These are phyloP conservation scores for Scolecobasidium constrictum DNA, from an alignment of 2,329 filamentous ascomycete genomes.

Conservation along the genomic window DNA sequence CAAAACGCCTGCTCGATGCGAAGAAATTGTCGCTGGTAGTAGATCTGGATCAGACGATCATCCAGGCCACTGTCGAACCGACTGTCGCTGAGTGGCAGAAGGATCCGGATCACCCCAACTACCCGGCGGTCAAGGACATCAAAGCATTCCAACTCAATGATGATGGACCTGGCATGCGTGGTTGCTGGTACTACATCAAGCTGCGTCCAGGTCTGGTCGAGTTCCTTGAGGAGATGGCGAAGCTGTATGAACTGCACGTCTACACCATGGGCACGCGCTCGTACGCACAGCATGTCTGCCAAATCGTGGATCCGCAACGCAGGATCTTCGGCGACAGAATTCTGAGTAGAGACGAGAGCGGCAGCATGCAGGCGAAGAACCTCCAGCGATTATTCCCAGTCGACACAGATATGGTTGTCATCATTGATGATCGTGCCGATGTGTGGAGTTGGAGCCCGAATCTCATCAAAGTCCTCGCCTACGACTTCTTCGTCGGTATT, in stretches of 20 bases:
- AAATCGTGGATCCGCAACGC: constrained; percentile 81
- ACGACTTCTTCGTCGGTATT: constrained; percentile 96
- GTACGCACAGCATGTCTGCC: constrained; percentile 87
- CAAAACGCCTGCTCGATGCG: constrained; percentile 66
- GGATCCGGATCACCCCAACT: constrained; percentile 80
- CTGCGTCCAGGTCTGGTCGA: constrained; percentile 75
- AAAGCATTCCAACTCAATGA: constrained; percentile 80
- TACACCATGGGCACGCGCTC: constrained; percentile 98
- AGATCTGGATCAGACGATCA: constrained; percentile 96
- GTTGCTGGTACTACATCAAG: constrained; percentile 98
- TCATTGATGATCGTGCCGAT: constrained; percentile 93
- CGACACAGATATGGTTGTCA: constrained; percentile 97
- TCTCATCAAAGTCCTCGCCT: constrained; percentile 86
- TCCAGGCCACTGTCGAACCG: constrained; percentile 93
- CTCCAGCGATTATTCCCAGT: constrained; percentile 87
- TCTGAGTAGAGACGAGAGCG: constrained; percentile 93
- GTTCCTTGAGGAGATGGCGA: constrained; percentile 68
- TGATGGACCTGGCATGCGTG: constrained; percentile 62
- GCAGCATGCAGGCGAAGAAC: constrained; percentile 82
- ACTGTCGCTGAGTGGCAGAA: constrained; percentile 93
- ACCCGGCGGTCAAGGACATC: constrained; percentile 82
- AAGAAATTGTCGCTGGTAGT: constrained; percentile 89
- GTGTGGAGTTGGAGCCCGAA: constrained; percentile 93
- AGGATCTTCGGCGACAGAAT: constrained; percentile 90
- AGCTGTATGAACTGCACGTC: constrained; percentile 88